phyloP scores from a whole-genome alignment of 176 grass and related monocot genomes.

The Olyra latifolia region DNA sequence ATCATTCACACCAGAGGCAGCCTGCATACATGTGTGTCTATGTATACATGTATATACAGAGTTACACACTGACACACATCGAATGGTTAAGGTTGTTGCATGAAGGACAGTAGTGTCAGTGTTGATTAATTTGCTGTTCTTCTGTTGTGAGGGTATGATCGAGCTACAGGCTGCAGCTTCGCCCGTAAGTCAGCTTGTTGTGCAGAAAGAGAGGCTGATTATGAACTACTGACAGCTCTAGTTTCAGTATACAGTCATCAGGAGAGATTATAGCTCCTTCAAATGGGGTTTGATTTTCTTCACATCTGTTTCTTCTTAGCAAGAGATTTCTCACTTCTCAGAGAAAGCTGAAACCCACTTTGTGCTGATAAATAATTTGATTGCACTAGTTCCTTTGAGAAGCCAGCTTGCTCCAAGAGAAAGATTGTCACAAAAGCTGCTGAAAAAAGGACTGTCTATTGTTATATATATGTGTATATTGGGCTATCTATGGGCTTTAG shows the following conservation, averaged over 20 bases:
- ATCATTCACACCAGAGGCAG: not conserved
- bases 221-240: not conserved
- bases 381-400: not conserved
- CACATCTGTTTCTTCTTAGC: too few relatives aligned
- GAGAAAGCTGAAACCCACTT: not conserved
- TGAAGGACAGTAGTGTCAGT: not conserved
- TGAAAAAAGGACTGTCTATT: not conserved
- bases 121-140: not conserved
- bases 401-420: not conserved
- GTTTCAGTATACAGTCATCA: not conserved
- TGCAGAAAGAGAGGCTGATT: not conserved
- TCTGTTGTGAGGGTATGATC: not conserved
- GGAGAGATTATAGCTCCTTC: not conserved
- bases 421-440: not conserved
- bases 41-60: not conserved
- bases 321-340: not conserved
- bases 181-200: not conserved
- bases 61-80: not conserved
- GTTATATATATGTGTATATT: too few relatives aligned
- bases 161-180: not conserved
- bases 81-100: not conserved
- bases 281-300: not conserved
- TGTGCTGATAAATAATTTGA: not conserved
- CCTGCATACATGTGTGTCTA: not conserved
- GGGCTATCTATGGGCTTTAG: too few relatives aligned